Percentiles rank a stretch among this genome's conserved stretches.
phyloP scores from a whole-genome alignment of 2,329 filamentous ascomycete genomes.

The Mariannaea sp. region DNA sequence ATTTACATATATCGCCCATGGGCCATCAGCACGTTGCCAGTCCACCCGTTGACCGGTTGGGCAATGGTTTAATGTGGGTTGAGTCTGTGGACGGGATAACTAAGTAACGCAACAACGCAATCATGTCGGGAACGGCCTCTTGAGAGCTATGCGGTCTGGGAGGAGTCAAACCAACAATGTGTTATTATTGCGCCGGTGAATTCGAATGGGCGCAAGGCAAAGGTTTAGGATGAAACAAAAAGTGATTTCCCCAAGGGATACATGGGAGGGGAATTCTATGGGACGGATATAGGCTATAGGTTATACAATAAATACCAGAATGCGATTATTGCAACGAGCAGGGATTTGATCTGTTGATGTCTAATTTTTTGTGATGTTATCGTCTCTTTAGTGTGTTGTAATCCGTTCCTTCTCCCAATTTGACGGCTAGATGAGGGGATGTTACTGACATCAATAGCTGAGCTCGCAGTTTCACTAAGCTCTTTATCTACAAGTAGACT shows the following conservation, averaged over 20 bases:
- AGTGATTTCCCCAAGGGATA: conserved; percentile 29
- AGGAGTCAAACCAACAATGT: conserved; percentile 9
- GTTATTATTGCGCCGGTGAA: conserved; percentile 12
- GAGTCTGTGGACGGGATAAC: conserved; percentile 20
- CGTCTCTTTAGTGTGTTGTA: no score
- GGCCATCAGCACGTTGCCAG: conserved; percentile 27
- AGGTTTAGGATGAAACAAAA: conserved; percentile 28
- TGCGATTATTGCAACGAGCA: conserved; percentile 37
- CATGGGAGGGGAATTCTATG: conserved; percentile 26
- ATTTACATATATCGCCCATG: conserved; percentile 30
- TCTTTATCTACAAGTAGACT: no score
- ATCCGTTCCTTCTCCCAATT: no score
- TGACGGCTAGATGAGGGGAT: no score
- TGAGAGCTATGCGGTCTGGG: conserved; percentile 6
- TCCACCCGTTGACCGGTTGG: conserved; percentile 36
- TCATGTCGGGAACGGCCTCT: conserved; percentile 16
- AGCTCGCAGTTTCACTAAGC: no score
- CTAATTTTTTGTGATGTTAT: no score
- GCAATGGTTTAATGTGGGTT: conserved; percentile 23
- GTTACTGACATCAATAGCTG: no score
- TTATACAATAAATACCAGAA: conserved; percentile 37
- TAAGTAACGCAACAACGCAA: conserved; percentile 9
- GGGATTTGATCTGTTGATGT: no score
- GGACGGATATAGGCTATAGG: conserved; percentile 37
- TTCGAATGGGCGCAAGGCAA: conserved; percentile 12